A percentile compares a stretch with the other conserved stretches of the same genome.
These are phyloP conservation scores for Begonia loranthoides DNA, from an alignment of 306 rosid genomes.

Conservation along the genomic window DNA sequence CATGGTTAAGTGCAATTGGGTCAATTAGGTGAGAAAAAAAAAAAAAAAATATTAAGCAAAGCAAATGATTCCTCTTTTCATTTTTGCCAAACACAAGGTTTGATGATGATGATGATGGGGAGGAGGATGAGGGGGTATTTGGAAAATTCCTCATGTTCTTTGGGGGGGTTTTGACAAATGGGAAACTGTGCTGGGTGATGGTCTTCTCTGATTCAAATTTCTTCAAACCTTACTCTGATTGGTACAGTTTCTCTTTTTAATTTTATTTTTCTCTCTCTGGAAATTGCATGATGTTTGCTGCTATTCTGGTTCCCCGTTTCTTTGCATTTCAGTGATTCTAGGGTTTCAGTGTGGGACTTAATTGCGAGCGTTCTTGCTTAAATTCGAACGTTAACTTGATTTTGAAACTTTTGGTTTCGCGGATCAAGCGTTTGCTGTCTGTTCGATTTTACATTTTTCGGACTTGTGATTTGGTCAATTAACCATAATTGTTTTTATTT, in stretches of 20 bases:
- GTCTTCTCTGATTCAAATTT: constrained; percentile 80
- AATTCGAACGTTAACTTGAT: constrained; percentile 18
- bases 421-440: constrained; percentile 36
- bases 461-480: constrained; percentile 5
- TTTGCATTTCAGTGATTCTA: constrained; percentile 23
- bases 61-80: background rate
- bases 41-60: background rate
- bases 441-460: constrained; percentile 13
- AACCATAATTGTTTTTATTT: constrained; percentile 1
- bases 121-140: constrained; percentile 20
- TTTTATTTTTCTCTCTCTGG: constrained; percentile 11
- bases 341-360: constrained; percentile 45
- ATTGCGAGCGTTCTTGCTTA: constrained; percentile 10
- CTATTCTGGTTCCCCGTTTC: background rate
- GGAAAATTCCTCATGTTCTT: constrained; percentile 29
- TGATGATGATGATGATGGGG: no score
- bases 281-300: no score
- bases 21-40: background rate
- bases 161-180: constrained; percentile 56
- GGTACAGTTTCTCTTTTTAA: constrained; percentile 26
- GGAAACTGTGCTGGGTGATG: constrained; percentile 59
- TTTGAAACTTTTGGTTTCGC: constrained; percentile 19
- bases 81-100: background rate
- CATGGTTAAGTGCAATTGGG: background rate
- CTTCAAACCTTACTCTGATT: constrained; percentile 18